Evolutionary conservation across 495 filamentous ascomycete species (phyloP).

Genomic region (Antarctomyces pellizariae): DNA sequence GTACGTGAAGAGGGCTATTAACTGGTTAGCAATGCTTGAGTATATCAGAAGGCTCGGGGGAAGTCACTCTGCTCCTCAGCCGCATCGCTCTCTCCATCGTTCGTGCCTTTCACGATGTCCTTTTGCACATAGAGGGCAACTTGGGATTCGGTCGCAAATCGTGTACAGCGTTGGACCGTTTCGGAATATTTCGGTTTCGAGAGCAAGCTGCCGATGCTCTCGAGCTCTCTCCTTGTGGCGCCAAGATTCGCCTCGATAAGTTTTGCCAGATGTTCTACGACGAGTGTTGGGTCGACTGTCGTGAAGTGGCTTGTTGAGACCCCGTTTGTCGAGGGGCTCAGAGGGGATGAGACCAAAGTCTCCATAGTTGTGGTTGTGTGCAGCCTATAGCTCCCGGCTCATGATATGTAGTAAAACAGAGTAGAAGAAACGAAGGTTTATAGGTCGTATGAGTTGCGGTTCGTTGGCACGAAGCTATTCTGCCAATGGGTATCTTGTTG

Average conservation of each 20-base stretch:
- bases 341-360: slow-evolving; percentile 18
- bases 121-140: slow-evolving; percentile 77
- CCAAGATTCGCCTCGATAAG: slow-evolving; percentile 72
- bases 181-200: slow-evolving; percentile 44
- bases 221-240: slow-evolving; percentile 56
- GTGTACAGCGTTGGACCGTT: slow-evolving; percentile 63
- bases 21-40: no score
- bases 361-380: slow-evolving; percentile 20
- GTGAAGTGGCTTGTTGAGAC: slow-evolving; percentile 19
- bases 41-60: slow-evolving; percentile 1
- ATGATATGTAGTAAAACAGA: neutral
- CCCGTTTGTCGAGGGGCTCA: slow-evolving; percentile 19
- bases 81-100: slow-evolving; percentile 15
- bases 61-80: slow-evolving; percentile 11
- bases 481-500: no score
- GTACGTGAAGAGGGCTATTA: slow-evolving; percentile 53
- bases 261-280: slow-evolving; percentile 59
- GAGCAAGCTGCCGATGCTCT: slow-evolving; percentile 58
- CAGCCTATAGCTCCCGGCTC: no score
- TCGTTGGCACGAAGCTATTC: no score
- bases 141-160: slow-evolving; percentile 75
- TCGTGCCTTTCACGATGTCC: slow-evolving; percentile 30
- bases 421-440: no score
- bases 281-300: slow-evolving; percentile 21
- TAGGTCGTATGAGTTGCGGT: no score